phyloP scores from a whole-genome alignment of 2,329 filamentous ascomycete species.

The Xylariomycetidae sp. region DNA sequence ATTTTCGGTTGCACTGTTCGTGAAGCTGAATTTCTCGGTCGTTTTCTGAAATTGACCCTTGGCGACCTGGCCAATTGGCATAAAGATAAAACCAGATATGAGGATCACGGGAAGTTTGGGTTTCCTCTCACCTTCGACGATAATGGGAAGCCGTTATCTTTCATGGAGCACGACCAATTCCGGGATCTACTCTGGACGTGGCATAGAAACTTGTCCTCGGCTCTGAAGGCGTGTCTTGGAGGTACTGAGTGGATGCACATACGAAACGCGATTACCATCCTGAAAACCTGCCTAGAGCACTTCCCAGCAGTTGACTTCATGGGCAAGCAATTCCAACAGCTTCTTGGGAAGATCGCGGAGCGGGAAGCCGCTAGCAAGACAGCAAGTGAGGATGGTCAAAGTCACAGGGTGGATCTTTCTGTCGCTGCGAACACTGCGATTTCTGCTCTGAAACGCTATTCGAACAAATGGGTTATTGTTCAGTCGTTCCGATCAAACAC shows the following conservation, averaged over 20 bases:
- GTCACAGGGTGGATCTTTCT: constrained; percentile 67
- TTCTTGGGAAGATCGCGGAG: constrained; percentile 62
- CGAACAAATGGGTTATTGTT: constrained; percentile 67
- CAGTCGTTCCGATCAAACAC: constrained; percentile 66
- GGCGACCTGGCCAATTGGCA: constrained; percentile 84
- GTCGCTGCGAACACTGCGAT: constrained; percentile 68
- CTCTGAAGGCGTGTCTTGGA: constrained; percentile 76
- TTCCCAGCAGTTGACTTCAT: constrained; percentile 92
- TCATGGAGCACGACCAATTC: constrained; percentile 82
- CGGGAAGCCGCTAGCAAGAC: constrained; percentile 52
- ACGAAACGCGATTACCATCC: constrained; percentile 85
- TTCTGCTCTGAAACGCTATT: constrained; percentile 63
- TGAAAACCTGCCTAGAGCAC: constrained; percentile 73
- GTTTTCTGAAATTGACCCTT: constrained; percentile 79
- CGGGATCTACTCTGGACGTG: constrained; percentile 81
- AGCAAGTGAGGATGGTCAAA: constrained; percentile 45
- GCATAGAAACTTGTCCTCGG: constrained; percentile 77
- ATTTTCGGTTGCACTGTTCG: constrained; percentile 88
- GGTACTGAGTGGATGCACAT: constrained; percentile 96
- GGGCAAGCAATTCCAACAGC: constrained; percentile 61
- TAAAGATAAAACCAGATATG: constrained; percentile 67
- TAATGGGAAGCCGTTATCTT: constrained; percentile 64
- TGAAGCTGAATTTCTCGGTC: constrained; percentile 89
- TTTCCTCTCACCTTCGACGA: constrained; percentile 72
- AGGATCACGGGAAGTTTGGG: constrained; percentile 60